A percentile compares a stretch with the other conserved stretches of the same genome.
phyloP scores from a whole-genome alignment of 257 asterid genomes.

The Paraleonurus japonicus region DNA sequence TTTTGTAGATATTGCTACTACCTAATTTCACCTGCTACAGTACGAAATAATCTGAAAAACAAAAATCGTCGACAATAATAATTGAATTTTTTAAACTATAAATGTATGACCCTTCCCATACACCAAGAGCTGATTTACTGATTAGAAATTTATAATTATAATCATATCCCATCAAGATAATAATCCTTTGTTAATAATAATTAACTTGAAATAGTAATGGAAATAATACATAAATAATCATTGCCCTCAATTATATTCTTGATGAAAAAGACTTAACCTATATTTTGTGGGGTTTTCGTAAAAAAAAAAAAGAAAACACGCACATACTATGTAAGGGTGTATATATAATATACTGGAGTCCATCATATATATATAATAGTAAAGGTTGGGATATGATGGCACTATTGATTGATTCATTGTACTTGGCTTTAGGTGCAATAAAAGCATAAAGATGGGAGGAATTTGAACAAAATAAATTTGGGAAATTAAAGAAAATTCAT shows the following conservation, averaged over 20 bases:
- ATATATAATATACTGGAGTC: not conserved
- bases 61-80: not conserved
- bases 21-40: slow-evolving; percentile 26
- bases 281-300: slow-evolving; percentile 18
- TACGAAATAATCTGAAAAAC: not conserved
- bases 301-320: not conserved
- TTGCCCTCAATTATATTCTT: slow-evolving; percentile 5
- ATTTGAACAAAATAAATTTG: not conserved
- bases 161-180: slow-evolving; percentile 1
- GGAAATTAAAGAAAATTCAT: not conserved
- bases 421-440: slow-evolving; percentile 32
- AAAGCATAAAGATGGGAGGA: slow-evolving; percentile 37
- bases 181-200: not conserved
- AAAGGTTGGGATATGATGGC: slow-evolving; percentile 31
- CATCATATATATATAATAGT: slow-evolving; percentile 7
- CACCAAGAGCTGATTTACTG: slow-evolving; percentile 9
- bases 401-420: slow-evolving; percentile 44
- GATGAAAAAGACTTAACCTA: slow-evolving; percentile 20
- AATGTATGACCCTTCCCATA: not conserved
- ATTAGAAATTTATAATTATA: not conserved
- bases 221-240: slow-evolving; percentile 1
- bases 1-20: slow-evolving; percentile 13
- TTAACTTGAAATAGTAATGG: not conserved
- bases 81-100: not conserved
- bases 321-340: not conserved